Evolutionary conservation across 75 land plant genomes (phyloP).

Genomic region (Sequoiadendron giganteum): DNA sequence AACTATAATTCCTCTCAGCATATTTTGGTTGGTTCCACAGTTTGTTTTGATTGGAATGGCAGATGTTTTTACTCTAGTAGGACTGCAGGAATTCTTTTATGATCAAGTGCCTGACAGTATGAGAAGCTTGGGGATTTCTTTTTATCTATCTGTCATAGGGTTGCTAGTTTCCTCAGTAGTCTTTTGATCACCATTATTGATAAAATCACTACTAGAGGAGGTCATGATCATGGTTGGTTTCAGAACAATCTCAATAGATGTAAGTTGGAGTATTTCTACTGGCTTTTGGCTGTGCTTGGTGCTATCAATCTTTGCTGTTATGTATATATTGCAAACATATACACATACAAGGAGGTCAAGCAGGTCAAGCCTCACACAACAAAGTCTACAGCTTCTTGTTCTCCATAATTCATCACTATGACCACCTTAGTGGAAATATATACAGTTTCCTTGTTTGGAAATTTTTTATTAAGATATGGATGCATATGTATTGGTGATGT

Average conservation of each 20-base stretch:
- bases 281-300: no score
- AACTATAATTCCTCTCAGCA: conserved; percentile 17
- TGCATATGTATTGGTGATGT: no score
- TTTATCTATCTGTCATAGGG: conserved; percentile 22
- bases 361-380: no score
- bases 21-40: conserved; percentile 27
- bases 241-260: neutral
- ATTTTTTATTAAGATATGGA: no score
- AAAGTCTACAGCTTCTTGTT: no score
- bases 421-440: no score
- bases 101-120: neutral
- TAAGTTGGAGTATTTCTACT: no score
- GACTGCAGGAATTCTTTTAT: conserved; percentile 37
- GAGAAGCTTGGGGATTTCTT: conserved; percentile 42
- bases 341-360: no score
- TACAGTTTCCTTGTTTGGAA: no score
- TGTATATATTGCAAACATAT: no score
- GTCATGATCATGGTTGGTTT: conserved; percentile 1
- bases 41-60: conserved; percentile 18
- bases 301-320: no score
- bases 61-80: conserved; percentile 28
- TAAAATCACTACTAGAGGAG: conserved; percentile 15
- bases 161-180: conserved; percentile 40
- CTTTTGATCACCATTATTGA: conserved; percentile 25
- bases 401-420: no score